phyloP scores from a whole-genome alignment of 495 filamentous ascomycete genomes.

The Gamarada debralockiae region DNA sequence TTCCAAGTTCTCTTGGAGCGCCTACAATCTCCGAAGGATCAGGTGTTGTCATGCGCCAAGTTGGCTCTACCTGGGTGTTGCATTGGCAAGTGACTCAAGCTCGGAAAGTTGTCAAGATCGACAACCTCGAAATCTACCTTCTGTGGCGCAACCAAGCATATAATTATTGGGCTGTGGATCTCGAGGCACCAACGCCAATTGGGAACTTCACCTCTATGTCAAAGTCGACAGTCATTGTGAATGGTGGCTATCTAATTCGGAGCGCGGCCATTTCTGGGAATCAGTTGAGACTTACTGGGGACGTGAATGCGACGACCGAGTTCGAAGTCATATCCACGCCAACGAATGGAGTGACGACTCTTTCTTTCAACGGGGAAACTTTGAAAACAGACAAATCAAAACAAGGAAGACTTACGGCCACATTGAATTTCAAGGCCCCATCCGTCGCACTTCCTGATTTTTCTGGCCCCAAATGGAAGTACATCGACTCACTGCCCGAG shows the following conservation, averaged over 20 bases:
- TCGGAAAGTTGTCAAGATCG: slow-evolving; percentile 50
- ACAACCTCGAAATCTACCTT: slow-evolving; percentile 47
- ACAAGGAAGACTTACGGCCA: slow-evolving; percentile 44
- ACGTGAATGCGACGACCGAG: slow-evolving; percentile 62
- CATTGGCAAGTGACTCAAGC: slow-evolving; percentile 48
- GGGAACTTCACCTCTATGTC: slow-evolving; percentile 23
- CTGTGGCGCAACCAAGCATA: slow-evolving; percentile 64
- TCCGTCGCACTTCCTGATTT: slow-evolving; percentile 48
- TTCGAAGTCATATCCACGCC: slow-evolving; percentile 59
- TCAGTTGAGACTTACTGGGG: slow-evolving; percentile 56
- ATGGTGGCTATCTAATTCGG: slow-evolving; percentile 69
- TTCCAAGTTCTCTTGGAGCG: slow-evolving; percentile 34
- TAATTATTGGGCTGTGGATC: slow-evolving; percentile 63
- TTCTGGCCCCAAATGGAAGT: slow-evolving; percentile 55
- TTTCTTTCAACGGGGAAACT: slow-evolving; percentile 56
- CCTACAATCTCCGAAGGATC: slow-evolving; percentile 45
- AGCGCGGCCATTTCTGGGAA: slow-evolving; percentile 45
- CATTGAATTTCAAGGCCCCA: slow-evolving; percentile 45
- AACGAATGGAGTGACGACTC: slow-evolving; percentile 34
- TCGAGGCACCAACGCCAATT: slow-evolving; percentile 22
- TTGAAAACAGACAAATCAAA: slow-evolving; percentile 34
- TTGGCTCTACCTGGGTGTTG: slow-evolving; percentile 41
- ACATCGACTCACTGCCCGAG: slow-evolving; percentile 65
- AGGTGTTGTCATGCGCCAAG: slow-evolving; percentile 34
- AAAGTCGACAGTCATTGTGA: slow-evolving; percentile 55